Evolutionary conservation across 2,329 filamentous ascomycete genomes (phyloP), one percentile per base, ranked within the genome.

Genomic region (Zalaria obscura): DNA sequence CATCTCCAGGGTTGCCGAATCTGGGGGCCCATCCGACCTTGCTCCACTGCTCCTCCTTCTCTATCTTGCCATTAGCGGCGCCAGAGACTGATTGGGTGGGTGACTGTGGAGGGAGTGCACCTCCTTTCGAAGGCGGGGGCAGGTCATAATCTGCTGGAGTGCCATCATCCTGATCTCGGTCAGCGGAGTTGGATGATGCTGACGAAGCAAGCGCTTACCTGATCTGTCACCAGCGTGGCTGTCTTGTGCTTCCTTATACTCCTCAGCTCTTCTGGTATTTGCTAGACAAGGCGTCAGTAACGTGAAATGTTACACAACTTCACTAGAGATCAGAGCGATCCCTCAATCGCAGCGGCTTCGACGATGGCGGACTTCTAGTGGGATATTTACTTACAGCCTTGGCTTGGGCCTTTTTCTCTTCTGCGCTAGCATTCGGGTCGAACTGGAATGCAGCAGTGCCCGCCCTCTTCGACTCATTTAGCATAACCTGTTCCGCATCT

Each of bases 11-110:
- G 66, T 76, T 78, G 51, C 86, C 86, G 57, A 95, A 87, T 48
- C 76, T 77, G 34, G 91, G 91, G 9, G 83, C 79, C 91, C 91
- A 96, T 39, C 91, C 91, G 4, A 87, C 85, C 47, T 64, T 65
- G 39, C 52, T 60, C 60, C 60, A 71, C 25, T 60, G 56, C 35
- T 62, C 73, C 68, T 65, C 69, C 47, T 74, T 73, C 45, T 72
- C 69, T 33, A 69, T 66, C 40, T 64, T 61, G 42, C 67, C 76
- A 50, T 73, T 72, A 34, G 59, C 27, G 29, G 5, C 25, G 6
- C 26, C 36, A 4, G 39, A 9, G 3, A 26, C 27, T 4, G 39
- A 29, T 26, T 51, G 48, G 45, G 70, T 72, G 63, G 43, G 70
- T 66, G 47, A 74, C 56, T 44, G 67, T 58, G 52, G 71, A 4